Base-by-base conservation (phyloP, 2,329 filamentous ascomycete genomes). In the Thermomyces lanuginosus region DNA sequence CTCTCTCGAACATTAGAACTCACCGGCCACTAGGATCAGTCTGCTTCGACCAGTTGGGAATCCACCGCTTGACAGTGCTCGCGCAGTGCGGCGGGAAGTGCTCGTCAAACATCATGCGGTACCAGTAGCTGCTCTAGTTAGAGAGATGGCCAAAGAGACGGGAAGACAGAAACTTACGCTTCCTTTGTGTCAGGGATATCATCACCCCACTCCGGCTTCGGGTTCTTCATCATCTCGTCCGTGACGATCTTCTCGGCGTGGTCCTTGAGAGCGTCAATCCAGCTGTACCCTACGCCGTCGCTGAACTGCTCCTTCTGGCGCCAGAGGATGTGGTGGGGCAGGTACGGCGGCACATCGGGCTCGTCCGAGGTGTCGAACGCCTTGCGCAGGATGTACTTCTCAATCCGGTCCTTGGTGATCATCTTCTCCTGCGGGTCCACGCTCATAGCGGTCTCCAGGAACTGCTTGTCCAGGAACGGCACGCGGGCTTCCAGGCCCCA, bases 241-340 rank as follows among this genome's bases (percentile, higher is more conserved):
- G 80, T 92, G 30, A 98, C 77, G 31, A 89, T 72, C 38, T 74
- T 55, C 59, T 91, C 83, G 17, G 89, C 89, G 46, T 77, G 80
- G 58, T 95, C 89, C 68, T 93, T 95, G 45, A 98, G 72, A 5
- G 76, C 79, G 48, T 98, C 89, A 49, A 98, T 98, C 89, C 89
- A 98, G 37, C 89, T 84, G 61, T 98, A 98, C 31, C 89, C 89
- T 31, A 98, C 89, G 51, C 89, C 91, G 46, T 98, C 91, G 32
- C 78, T 91, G 65, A 98, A 98, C 61, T 98, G 89, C 64, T 98
- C 89, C 72, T 98, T 98, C 60, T 98, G 91, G 51, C 91, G 71
- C 79, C 82, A 98, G 30, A 98, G 73, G 43, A 98, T 98, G 53
- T 84, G 73, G 10, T 92, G 76, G 5, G 91, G 89, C n/a, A 98